Evolutionary conservation across 2,329 filamentous ascomycete species (phyloP).

Genomic region (Thielaviopsis cerberus): DNA sequence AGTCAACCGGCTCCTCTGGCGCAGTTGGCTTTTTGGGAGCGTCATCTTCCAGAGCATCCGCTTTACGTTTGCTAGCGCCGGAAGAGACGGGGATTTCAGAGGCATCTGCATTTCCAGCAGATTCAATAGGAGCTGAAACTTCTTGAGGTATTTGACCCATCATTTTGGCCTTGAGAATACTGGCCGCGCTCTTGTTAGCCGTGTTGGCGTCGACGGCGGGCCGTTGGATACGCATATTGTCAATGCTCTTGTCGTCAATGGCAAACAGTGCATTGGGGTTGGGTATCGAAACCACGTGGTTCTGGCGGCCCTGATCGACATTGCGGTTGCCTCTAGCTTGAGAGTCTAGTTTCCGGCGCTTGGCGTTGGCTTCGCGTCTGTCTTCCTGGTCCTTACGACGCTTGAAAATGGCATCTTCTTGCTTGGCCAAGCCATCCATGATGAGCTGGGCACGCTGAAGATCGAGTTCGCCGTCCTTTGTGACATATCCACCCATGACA

Average conservation of each 20-base stretch:
- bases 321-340: conserved; percentile 21
- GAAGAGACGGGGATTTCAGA: neutral
- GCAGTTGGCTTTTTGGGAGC: conserved; percentile 36
- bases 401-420: conserved; percentile 85
- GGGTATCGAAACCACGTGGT: conserved; percentile 10
- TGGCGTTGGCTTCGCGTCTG: conserved; percentile 58
- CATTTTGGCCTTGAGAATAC: conserved; percentile 65
- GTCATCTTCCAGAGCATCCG: conserved; percentile 45
- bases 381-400: conserved; percentile 75
- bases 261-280: conserved; percentile 8
- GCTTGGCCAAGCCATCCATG: conserved; percentile 68
- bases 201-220: conserved; percentile 59
- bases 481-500: conserved; percentile 85
- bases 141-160: conserved; percentile 24
- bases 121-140: neutral
- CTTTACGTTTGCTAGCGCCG: conserved; percentile 52
- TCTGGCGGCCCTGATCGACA: conserved; percentile 9
- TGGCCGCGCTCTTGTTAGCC: conserved; percentile 89
- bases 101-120: neutral
- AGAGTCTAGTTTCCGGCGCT: conserved; percentile 57
- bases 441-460: conserved; percentile 75
- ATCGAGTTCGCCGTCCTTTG: conserved; percentile 84
- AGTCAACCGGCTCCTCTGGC: conserved; percentile 51
- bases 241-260: conserved; percentile 31
- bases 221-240: conserved; percentile 78